Conservation (phyloP, 106 monocot genomes). For the Dendrobium officinale region DNA sequence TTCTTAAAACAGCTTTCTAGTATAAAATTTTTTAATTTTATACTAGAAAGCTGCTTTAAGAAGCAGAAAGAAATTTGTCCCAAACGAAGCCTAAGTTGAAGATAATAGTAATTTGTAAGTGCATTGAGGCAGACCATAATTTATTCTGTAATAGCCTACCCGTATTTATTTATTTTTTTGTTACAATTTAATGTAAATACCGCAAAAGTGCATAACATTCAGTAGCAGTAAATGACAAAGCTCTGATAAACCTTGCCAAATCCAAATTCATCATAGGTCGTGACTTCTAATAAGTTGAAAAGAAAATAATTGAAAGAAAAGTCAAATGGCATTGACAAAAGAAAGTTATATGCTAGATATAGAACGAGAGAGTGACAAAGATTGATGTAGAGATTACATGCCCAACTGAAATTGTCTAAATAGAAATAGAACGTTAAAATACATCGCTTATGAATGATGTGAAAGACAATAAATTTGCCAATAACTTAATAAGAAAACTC, state of each 20-base stretch:
- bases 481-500: neutral
- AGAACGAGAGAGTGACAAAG: neutral
- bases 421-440: neutral
- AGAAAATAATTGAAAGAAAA: neutral
- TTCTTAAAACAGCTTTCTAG: too few relatives aligned
- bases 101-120: too few relatives aligned
- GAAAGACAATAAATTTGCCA: neutral
- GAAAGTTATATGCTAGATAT: neutral
- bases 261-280: neutral
- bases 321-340: neutral
- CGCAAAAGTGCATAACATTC: neutral
- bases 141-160: neutral
- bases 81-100: too few relatives aligned
- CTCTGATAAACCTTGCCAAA: neutral
- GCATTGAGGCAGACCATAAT: neutral
- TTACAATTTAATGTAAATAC: too few relatives aligned
- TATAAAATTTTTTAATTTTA: too few relatives aligned
- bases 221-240: neutral
- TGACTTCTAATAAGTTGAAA: neutral
- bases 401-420: neutral
- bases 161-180: neutral
- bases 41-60: too few relatives aligned
- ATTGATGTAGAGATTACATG: neutral
- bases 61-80: too few relatives aligned
- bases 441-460: neutral